phyloP scores from a whole-genome alignment of 108 stramenopile species.

The Cyclostephanos invisitatus region DNA sequence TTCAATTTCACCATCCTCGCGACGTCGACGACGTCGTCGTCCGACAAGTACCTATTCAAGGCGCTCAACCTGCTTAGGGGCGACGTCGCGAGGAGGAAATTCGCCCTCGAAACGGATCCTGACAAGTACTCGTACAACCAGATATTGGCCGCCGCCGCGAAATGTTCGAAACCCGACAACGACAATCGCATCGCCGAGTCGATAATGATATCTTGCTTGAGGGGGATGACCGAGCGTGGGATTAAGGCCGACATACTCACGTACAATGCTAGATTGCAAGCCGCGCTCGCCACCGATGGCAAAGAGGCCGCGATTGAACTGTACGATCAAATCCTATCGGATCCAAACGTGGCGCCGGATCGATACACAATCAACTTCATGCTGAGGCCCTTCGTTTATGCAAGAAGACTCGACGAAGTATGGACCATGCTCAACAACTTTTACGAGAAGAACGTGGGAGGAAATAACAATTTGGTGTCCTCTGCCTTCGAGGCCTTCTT shows the following conservation, averaged over 20 bases:
- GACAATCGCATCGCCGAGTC: slow-evolving; percentile 9
- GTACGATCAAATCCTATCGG: slow-evolving; percentile 43
- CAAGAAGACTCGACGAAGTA: slow-evolving; percentile 44
- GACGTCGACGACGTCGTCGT: slow-evolving; percentile 21
- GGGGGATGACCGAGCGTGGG: slow-evolving; percentile 38
- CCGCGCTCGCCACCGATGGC: slow-evolving; percentile 15
- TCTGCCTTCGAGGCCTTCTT: slow-evolving; percentile 73
- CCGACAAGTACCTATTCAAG: slow-evolving; percentile 41
- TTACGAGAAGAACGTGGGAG: slow-evolving; percentile 22
- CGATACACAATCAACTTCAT: slow-evolving; percentile 72
- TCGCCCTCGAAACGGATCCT: slow-evolving; percentile 33
- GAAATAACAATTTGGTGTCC: slow-evolving; percentile 20
- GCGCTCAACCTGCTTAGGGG: slow-evolving; percentile 43
- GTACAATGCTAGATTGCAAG: slow-evolving; percentile 70
- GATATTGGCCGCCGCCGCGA: slow-evolving; percentile 58
- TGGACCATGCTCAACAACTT: slow-evolving; percentile 50
- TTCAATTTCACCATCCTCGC: slow-evolving; percentile 26
- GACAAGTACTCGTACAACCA: slow-evolving; percentile 64
- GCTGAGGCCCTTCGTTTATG: slow-evolving; percentile 52
- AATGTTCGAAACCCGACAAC: slow-evolving; percentile 47
- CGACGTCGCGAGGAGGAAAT: slow-evolving; percentile 23
- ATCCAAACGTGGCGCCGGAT: slow-evolving; percentile 52
- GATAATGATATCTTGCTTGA: slow-evolving; percentile 47
- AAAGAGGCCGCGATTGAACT: slow-evolving; percentile 45
- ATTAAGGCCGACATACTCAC: slow-evolving; percentile 54